Evolutionary conservation across 78 protist species (phyloP).

Genomic region (Pigoraptor vietnamica): DNA sequence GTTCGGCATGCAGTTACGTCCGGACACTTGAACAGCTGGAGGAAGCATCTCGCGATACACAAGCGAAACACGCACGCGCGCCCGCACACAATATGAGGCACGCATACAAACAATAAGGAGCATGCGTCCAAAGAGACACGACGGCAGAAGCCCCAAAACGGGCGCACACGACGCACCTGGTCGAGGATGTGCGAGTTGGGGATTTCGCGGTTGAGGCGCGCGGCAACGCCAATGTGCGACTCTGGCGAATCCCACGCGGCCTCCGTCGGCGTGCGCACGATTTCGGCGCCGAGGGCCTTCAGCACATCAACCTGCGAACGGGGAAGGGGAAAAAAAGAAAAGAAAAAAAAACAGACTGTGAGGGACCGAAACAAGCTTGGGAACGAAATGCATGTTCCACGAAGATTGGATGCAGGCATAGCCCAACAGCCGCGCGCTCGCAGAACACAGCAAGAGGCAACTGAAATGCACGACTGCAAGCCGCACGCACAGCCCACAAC

Average conservation of each 20-base stretch:
- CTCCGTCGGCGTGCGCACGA: conserved; percentile 89
- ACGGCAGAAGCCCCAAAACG: too few relatives aligned
- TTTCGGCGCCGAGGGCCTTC: conserved; percentile 85
- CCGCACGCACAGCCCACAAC: too few relatives aligned
- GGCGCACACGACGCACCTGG: conserved; percentile 20
- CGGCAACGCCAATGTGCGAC: conserved; percentile 85
- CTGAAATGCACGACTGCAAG: too few relatives aligned
- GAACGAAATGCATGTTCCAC: background rate
- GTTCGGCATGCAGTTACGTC: too few relatives aligned
- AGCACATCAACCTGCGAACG: conserved; percentile 52
- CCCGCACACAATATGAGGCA: background rate
- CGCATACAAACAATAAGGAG: background rate
- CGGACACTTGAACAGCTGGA: too few relatives aligned
- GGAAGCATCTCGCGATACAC: too few relatives aligned
- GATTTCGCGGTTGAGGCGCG: conserved; percentile 57
- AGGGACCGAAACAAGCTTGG: background rate
- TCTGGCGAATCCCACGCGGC: conserved; percentile 78
- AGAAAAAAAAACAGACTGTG: background rate
- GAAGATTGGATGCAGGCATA: background rate
- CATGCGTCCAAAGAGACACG: background rate
- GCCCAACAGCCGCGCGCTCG: too few relatives aligned
- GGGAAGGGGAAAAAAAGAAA: background rate
- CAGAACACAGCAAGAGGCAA: too few relatives aligned
- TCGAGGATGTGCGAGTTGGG: conserved; percentile 73
- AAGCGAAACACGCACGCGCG: background rate